Evolutionary conservation across 768 basidiomycete genomes (phyloP), one percentile per base, ranked within the genome.

Genomic region (Rhizopogon vulgaris): DNA sequence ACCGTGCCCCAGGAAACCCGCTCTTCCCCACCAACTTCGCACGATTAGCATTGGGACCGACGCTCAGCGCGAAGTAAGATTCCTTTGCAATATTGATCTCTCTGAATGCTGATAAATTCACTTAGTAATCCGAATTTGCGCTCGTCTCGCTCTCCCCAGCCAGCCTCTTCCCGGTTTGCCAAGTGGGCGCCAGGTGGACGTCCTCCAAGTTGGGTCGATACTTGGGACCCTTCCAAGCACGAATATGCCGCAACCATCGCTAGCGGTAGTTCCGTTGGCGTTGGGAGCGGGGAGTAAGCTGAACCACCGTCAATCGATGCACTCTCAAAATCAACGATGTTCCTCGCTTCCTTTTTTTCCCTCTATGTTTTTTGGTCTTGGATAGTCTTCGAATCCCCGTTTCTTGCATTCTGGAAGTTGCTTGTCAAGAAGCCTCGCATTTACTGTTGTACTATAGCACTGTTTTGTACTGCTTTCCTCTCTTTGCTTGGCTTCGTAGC

Each of bases 21-120:
- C 69, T 92, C 6, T 94, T 94, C 71, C 87, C 88, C 3, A 85
- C 80, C 57, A 88, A 80, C 62, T 94, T 92, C 67, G 80, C 87
- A 30, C 77, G 78, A 50, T 66, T 92, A 56, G 78, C 79, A 24
- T 58, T 77, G 34, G 79, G 78, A 32, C 88, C 89, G 18, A 90
- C 85, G 22, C 68, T 90, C 59, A 66, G 69, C 12, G 78, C 78
- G 15, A 80, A 73, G 77, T 78, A 58, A 41, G 77, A 11, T 37
- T 48, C 17, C 4, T 22, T 8, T 18, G 28, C 9, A 8, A 5
- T n/a, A 34, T 9, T 17, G 8, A 22, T 32, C 10, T 38, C 25
- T 32, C 12, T 39, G 1, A 41, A 42, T 15, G 2, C 53, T 62
- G 30, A 55, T 7, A 12, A 40, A 37, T 40, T n/a, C 14, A 22